Evolutionary conservation across 306 rosid species (phyloP).

Genomic region (peach (Prunus persica)): DNA sequence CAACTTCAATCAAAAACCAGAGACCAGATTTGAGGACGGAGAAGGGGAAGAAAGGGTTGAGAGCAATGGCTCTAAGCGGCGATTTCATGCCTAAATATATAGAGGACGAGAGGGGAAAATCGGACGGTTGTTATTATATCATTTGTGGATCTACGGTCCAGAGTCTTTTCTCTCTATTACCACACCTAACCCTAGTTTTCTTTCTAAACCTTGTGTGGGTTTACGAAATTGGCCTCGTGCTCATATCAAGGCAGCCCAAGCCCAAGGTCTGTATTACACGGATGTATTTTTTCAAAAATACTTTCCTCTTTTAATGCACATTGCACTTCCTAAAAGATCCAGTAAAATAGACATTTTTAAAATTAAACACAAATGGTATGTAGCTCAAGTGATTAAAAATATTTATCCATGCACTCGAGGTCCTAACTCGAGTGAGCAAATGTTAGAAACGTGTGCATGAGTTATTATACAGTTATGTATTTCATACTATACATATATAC

Average conservation of each 20-base stretch:
- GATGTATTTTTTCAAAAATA: background rate
- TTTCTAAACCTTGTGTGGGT: background rate
- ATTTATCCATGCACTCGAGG: no score
- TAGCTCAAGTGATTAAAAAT: no score
- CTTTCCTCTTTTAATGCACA: no score
- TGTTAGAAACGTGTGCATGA: no score
- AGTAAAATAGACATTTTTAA: no score
- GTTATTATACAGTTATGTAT: no score
- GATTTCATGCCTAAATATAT: background rate
- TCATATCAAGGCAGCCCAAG: background rate
- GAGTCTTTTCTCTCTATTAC: background rate
- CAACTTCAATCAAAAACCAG: background rate
- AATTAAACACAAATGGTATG: no score
- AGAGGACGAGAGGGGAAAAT: background rate
- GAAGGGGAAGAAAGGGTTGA: background rate
- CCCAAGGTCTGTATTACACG: no score
- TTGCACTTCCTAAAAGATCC: no score
- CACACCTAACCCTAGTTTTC: background rate
- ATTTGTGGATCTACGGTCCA: background rate
- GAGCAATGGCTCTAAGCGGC: background rate
- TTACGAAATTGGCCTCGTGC: background rate
- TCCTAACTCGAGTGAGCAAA: no score
- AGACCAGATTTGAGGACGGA: background rate
- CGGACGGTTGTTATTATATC: background rate
- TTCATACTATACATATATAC: no score